phyloP scores from a whole-genome alignment of 495 filamentous ascomycete genomes.

The Aspergillus egyptiacus region DNA sequence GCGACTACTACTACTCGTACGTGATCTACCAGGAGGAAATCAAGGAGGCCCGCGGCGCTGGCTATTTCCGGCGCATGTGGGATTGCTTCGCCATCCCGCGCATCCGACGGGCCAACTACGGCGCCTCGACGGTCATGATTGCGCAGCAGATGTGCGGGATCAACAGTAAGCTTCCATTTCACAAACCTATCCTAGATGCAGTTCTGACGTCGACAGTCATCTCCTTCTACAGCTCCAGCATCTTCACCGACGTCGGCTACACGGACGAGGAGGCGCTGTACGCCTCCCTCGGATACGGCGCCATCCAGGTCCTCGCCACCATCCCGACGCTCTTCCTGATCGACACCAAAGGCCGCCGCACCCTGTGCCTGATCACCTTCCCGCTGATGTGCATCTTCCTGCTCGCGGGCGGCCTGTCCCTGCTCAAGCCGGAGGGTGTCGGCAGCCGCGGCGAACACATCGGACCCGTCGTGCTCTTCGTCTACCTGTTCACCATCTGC shows the following conservation, averaged over 20 bases:
- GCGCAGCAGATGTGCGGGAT: conserved; percentile 42
- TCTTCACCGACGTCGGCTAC: conserved; percentile 60
- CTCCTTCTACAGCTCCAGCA: conserved; percentile 73
- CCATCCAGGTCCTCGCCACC: conserved; percentile 65
- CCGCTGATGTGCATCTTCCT: conserved; percentile 70
- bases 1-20: conserved; percentile 41
- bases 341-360: conserved; percentile 72
- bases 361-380: conserved; percentile 57
- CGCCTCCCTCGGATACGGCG: conserved; percentile 57
- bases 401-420: conserved; percentile 60
- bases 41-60: conserved; percentile 34
- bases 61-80: conserved; percentile 52
- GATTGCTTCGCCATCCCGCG: conserved; percentile 59
- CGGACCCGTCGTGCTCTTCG: conserved; percentile 31
- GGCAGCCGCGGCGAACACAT: conserved; percentile 16
- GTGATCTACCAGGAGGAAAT: conserved; percentile 51
- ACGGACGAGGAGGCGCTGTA: conserved; percentile 54
- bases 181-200: neutral
- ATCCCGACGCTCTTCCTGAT: conserved; percentile 62
- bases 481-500: conserved; percentile 38
- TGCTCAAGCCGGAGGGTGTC: conserved; percentile 25
- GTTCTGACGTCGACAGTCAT: conserved; percentile 45
- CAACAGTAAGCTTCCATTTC: conserved; percentile 38
- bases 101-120: conserved; percentile 57
- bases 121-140: conserved; percentile 60